Base-by-base conservation (phyloP, 805 yeast genomes). In the Ogataea degrootiae region DNA sequence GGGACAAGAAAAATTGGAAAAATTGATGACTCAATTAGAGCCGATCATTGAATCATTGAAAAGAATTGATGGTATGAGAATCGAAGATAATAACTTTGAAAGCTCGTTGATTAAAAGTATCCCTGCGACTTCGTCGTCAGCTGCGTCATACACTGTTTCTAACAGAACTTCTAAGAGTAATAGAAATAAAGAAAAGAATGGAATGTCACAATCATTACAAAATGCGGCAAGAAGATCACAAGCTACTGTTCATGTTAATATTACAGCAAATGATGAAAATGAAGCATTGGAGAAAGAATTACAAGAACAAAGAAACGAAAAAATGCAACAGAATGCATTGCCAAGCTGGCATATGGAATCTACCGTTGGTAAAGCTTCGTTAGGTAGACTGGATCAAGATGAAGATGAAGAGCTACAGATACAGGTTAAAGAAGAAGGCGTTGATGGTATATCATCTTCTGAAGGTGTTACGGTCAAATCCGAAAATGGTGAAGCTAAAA, bases 291-390 rank as follows among this genome's bases (percentile, higher is more conserved):
- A 83, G 66, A 76, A 76, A 57, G 76, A 73, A 61, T 82, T 82
- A 56, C 72, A 79, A 61, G 85, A 86, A 64, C 82, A 73, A 71
- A 82, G 77, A 75, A 81, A 79, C 66, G 83, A 77, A 65, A 75
- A 79, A 55, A 74, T 91, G 65, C 84, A 86, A 61, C 97, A 92
- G 66, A 94, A 94, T 63, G 97, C 97, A 4, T 74, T 94, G 55
- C 99, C 99, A 7, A 84, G 94, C 29, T 94, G 99, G 99, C 96
- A 94, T 63, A 81, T 85, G 54, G 84, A 85, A 56, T 82, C 92
- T 61, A 91, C 99, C 0, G 92, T 92, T 55, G 96, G 96, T 41
- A 74, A 82, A 55, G 67, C 75, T 14, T 73, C 76, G 4, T 65
- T 79, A 49, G 87, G 83, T 48, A 76, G 71, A 52, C 58, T 81